Evolutionary conservation across 495 filamentous ascomycete species (phyloP).

Genomic region (Podospora didyma): DNA sequence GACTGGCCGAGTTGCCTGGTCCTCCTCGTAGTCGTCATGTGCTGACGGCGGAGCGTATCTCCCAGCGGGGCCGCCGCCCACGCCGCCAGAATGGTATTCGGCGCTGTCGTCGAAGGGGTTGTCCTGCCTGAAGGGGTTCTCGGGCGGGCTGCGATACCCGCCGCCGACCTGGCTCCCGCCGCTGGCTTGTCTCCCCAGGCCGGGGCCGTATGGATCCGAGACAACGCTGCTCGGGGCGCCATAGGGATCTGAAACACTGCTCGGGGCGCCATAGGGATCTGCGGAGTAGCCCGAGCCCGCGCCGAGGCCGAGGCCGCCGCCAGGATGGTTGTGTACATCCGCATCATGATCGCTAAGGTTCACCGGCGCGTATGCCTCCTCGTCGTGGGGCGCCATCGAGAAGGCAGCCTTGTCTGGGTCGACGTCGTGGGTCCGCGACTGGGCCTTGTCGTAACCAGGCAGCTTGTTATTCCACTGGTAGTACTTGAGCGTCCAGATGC

Average conservation of each 20-base stretch:
- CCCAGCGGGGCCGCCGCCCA: conserved; percentile 19
- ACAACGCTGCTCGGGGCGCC: conserved; percentile 22
- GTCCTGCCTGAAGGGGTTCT: conserved; percentile 34
- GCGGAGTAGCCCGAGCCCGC: conserved; percentile 22
- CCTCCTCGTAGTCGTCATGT: conserved; percentile 36
- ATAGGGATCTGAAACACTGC: conserved; percentile 22
- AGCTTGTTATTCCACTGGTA: conserved; percentile 73
- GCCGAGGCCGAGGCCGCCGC: conserved; percentile 6
- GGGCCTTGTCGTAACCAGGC: conserved; percentile 60
- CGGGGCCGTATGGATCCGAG: conserved; percentile 31
- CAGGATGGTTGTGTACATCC: conserved; percentile 23
- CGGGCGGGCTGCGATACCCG: conserved; percentile 8
- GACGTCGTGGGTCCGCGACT: conserved; percentile 42
- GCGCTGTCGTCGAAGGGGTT: conserved; percentile 42
- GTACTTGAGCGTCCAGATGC: conserved; percentile 72
- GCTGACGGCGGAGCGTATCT: conserved; percentile 35
- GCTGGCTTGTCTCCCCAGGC: not conserved
- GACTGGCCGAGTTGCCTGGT: conserved; percentile 24
- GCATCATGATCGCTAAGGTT: conserved; percentile 40
- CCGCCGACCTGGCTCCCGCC: conserved; percentile 9
- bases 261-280: conserved; percentile 22
- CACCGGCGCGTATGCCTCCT: conserved; percentile 47
- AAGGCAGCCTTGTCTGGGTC: conserved; percentile 58
- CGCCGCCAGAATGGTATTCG: conserved; percentile 31
- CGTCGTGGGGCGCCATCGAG: conserved; percentile 52